A percentile compares a stretch with the other conserved stretches of the same genome.
Conservation (phyloP, 768 basidiomycete species). For the Mycena rebaudengoi region DNA sequence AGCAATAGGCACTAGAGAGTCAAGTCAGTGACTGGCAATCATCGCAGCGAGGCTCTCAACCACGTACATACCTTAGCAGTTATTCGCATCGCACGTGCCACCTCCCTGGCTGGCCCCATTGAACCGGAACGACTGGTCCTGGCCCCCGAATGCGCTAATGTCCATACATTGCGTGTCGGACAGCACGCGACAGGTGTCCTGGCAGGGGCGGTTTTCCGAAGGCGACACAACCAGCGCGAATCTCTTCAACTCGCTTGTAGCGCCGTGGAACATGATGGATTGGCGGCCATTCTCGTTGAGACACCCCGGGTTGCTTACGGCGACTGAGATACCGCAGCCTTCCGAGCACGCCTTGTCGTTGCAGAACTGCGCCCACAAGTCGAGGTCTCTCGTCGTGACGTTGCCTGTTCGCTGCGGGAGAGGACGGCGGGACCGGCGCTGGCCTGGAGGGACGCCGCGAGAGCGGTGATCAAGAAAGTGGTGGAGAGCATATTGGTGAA, state of each 20-base stretch:
- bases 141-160: conserved; percentile 1
- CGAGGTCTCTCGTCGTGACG: conserved; percentile 3
- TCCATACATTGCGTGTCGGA: conserved; percentile 9
- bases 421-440: conserved; percentile 4
- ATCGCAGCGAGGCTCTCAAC: neutral
- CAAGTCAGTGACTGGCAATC: neutral
- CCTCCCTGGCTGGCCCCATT: conserved; percentile 7
- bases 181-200: conserved; percentile 4
- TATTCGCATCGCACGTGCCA: conserved; percentile 2
- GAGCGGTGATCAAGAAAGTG: conserved; percentile 9
- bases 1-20: neutral
- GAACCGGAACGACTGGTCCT: conserved; percentile 6
- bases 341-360: conserved; percentile 11
- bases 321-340: conserved; percentile 1
- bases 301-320: conserved; percentile 4
- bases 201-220: conserved; percentile 2
- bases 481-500: conserved; percentile 3
- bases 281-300: conserved; percentile 9
- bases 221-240: conserved; percentile 3
- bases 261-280: conserved; percentile 10
- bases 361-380: conserved; percentile 12
- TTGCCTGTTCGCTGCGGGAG: conserved; percentile 1
- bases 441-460: conserved; percentile 5
- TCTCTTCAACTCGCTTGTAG: neutral
- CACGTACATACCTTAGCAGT: conserved; percentile 2